These are phyloP conservation scores for Metschnikowia dekortorum DNA, from an alignment of 805 yeast species.

Conservation along the genomic window DNA sequence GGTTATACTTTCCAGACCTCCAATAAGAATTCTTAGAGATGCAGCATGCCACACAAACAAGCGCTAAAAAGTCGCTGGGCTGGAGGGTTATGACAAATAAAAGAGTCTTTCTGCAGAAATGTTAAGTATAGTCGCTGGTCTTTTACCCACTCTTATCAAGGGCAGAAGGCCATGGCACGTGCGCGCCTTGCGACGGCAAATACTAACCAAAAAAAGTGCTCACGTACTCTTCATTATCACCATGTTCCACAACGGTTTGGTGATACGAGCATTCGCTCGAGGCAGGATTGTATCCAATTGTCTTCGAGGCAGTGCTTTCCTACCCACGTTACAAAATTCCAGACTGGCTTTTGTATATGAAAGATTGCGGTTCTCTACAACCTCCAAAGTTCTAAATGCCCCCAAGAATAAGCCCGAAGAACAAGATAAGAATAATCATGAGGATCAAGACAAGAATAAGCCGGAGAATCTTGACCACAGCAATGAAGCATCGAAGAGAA, in stretches of 20 bases:
- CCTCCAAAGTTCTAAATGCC: not conserved
- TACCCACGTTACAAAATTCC: not conserved
- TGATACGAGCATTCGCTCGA: slow-evolving; percentile 6
- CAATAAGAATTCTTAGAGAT: no score
- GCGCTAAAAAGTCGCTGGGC: no score
- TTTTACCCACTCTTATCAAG: not conserved
- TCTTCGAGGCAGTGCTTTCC: not conserved
- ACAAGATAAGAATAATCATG: slow-evolving; percentile 2
- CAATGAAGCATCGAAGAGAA: not conserved
- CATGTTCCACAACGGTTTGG: slow-evolving; percentile 3
- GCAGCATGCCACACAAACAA: no score
- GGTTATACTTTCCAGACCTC: no score
- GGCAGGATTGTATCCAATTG: slow-evolving; percentile 1
- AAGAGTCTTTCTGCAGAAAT: no score
- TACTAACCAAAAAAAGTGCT: slow-evolving; percentile 1
- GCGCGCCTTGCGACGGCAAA: slow-evolving; percentile 4
- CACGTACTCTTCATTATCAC: not conserved
- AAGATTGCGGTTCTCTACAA: not conserved
- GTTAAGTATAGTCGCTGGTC: no score
- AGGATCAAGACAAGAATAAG: not conserved
- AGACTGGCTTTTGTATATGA: not conserved
- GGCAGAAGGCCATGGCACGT: not conserved
- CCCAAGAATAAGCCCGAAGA: slow-evolving; percentile 7
- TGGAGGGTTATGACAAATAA: no score
- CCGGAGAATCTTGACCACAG: slow-evolving; percentile 8